Conservation (phyloP, 2,329 filamentous ascomycete genomes). For the Cercospora canescens region DNA sequence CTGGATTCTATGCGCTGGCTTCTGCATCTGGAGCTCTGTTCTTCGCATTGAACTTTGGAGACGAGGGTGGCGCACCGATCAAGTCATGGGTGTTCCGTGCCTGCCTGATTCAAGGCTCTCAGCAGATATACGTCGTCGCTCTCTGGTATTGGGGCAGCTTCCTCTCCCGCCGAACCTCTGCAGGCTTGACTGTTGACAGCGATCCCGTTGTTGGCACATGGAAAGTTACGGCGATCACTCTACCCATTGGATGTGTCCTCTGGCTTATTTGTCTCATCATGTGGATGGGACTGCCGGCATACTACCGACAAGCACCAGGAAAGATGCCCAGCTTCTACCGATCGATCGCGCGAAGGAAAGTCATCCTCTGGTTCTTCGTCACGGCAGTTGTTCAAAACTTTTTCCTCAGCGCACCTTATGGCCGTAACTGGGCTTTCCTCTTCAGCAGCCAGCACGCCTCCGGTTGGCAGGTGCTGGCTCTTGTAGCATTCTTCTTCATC, state of each 20-base stretch:
- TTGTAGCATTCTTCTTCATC: conserved; percentile 56
- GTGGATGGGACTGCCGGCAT: conserved; percentile 62
- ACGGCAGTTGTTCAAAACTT: conserved; percentile 65
- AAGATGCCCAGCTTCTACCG: conserved; percentile 64
- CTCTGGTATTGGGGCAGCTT: conserved; percentile 67
- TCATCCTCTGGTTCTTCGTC: conserved; percentile 66
- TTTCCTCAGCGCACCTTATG: conserved; percentile 64
- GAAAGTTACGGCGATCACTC: conserved; percentile 49
- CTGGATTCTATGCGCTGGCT: conserved; percentile 60
- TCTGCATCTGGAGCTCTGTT: conserved; percentile 63
- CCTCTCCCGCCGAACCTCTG: conserved; percentile 47
- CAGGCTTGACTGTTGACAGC: conserved; percentile 40
- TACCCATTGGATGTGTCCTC: conserved; percentile 57
- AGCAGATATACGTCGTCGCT: conserved; percentile 64
- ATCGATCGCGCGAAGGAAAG: conserved; percentile 60
- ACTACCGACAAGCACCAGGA: conserved; percentile 63
- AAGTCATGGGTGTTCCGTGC: conserved; percentile 65
- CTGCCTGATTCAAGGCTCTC: conserved; percentile 63
- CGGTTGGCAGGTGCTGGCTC: conserved; percentile 56
- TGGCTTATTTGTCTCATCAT: conserved; percentile 56
- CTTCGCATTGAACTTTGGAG: conserved; percentile 64
- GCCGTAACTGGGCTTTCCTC: conserved; percentile 64
- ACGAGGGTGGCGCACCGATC: conserved; percentile 53
- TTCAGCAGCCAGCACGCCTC: conserved; percentile 57
- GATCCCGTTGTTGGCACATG: conserved; percentile 19